These are phyloP conservation scores for Boletus rubescentipes DNA, from an alignment of 768 basidiomycete species.

Conservation along the genomic window DNA sequence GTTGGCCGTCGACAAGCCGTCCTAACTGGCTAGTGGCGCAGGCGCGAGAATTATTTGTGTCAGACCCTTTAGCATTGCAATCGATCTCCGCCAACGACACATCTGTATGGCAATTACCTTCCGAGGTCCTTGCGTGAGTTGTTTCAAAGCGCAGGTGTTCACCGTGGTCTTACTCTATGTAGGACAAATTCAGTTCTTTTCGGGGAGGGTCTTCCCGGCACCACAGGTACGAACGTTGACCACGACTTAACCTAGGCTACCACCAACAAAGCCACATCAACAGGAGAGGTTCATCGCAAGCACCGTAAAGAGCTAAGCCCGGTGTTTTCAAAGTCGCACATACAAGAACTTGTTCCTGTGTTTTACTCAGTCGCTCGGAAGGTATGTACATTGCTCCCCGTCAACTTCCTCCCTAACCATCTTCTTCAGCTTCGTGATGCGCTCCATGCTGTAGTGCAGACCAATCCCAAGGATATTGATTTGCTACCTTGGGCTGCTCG, in stretches of 20 bases:
- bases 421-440: slow-evolving; percentile 1
- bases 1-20: neutral
- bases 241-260: neutral
- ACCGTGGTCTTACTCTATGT: neutral
- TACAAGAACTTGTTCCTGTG: slow-evolving; percentile 1
- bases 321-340: slow-evolving; percentile 1
- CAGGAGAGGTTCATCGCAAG: slow-evolving; percentile 3
- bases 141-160: neutral
- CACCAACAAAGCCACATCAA: neutral
- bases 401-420: neutral
- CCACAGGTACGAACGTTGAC: neutral
- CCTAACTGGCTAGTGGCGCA: neutral
- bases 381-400: neutral
- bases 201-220: slow-evolving; percentile 2
- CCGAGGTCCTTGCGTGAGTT: neutral
- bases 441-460: neutral
- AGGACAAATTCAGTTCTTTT: neutral
- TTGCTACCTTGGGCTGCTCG: slow-evolving; percentile 4
- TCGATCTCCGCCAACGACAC: neutral
- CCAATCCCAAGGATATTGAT: neutral
- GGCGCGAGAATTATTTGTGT: slow-evolving; percentile 1
- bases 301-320: neutral
- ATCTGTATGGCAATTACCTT: slow-evolving; percentile 3
- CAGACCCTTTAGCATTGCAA: slow-evolving; percentile 1
- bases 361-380: slow-evolving; percentile 1